Base-by-base conservation (phyloP, 2,329 filamentous ascomycete genomes). In the Curvularia hawaiiensis region DNA sequence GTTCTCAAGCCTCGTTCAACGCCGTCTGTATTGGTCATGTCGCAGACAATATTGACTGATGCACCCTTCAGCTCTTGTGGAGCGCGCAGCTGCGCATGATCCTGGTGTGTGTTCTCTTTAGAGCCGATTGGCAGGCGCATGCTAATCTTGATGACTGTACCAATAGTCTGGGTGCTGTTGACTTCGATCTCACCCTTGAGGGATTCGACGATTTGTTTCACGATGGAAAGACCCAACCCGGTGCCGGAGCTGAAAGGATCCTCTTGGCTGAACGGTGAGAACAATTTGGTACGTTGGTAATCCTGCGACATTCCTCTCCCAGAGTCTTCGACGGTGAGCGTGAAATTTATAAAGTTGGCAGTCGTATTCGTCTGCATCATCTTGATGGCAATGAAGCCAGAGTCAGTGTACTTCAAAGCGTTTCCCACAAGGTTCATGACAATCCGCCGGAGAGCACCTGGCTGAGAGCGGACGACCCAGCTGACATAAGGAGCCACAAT, bases 361-460 rank as follows among this genome's bases (percentile, higher is more conserved):
- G 57, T 59, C 20, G 16, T 60, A 10, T 50, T 60, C 7, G 61
- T 49, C 28, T 69, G 66, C 4, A 63, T 18, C 35, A 77, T 58
- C 3, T 61, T 60, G 16, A 77, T 54, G 0, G 61, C 63, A 20
- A 76, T 70, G 49, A 61, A 75, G 4, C 74, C 74, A 7, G 64
- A 63, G 11, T 72, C 60, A 2, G 73, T 75, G 46, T 75, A 75
- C 54, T 76, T 76, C 28, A 75, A 41, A 5, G 74, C 66, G 53
- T 77, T 76, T 2, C 73, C 74, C 14, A 76, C 60, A 2, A 76
- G 57, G 39, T 76, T 77, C 68, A 74, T 74, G 8, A 75, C 65
- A 12, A 77, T 69, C 28, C 74, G 61, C 20, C 70, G 63, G 40
- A 73, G 60, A 3, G 71, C 72, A n/a, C 73, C 74, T 0, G 66